Evolutionary conservation across 2,329 filamentous ascomycete genomes (phyloP).

Genomic region (Didymella arachidicola): DNA sequence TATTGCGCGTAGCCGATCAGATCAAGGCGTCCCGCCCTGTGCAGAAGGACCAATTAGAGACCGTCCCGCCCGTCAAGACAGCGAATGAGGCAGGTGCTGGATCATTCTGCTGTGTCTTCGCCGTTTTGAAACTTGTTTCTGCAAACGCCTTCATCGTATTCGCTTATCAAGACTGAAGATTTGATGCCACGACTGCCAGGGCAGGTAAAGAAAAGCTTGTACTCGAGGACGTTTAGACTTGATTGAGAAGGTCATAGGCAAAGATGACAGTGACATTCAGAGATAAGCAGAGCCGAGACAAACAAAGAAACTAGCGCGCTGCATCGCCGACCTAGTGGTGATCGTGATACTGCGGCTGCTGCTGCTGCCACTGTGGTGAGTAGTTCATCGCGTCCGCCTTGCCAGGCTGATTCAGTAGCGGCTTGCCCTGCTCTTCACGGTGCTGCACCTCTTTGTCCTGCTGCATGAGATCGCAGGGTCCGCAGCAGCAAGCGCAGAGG

Average conservation of each 20-base stretch:
- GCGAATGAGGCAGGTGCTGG: not conserved
- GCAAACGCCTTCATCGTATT: not conserved
- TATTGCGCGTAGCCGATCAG: not conserved
- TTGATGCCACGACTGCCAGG: not conserved
- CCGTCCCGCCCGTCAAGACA: too few species aligned
- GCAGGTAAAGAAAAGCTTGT: not conserved
- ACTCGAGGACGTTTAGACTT: not conserved
- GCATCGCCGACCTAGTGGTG: not conserved
- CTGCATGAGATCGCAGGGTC: conserved; percentile 45
- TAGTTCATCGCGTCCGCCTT: conserved; percentile 38
- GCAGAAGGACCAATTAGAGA: not conserved
- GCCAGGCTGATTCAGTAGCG: conserved; percentile 30
- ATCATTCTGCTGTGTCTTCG: not conserved
- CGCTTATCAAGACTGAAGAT: not conserved
- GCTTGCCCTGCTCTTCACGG: conserved; percentile 29
- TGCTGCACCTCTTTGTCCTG: conserved; percentile 45
- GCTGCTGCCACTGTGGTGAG: conserved; percentile 29
- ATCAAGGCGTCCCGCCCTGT: not conserved
- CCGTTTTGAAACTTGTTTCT: not conserved
- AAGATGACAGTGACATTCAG: not conserved
- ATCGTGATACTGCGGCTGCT: conserved; percentile 9
- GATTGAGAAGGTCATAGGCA: not conserved
- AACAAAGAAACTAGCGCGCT: not conserved
- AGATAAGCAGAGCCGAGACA: not conserved
- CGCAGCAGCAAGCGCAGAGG: conserved; percentile 46